A percentile compares a stretch with the other conserved stretches of the same genome.
Evolutionary conservation across 2,329 filamentous ascomycete genomes (phyloP).

Genomic region (Sclerotinia nivalis): DNA sequence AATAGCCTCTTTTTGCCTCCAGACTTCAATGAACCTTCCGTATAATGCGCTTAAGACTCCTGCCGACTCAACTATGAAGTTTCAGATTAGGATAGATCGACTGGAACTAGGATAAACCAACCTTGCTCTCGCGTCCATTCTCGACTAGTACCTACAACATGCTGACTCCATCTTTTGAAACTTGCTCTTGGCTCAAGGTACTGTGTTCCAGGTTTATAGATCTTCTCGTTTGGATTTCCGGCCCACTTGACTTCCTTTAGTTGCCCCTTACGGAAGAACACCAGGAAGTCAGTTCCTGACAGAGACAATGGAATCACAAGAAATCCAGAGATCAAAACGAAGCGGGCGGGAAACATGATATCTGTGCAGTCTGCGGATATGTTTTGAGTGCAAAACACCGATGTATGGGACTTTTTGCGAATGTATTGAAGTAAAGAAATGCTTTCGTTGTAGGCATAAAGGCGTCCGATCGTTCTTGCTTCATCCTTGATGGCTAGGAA

Average conservation of each 20-base stretch:
- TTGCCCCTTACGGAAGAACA: slow-evolving; percentile 80
- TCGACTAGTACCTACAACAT: slow-evolving; percentile 70
- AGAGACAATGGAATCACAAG: slow-evolving; percentile 81
- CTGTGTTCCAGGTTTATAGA: slow-evolving; percentile 68
- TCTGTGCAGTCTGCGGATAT: slow-evolving; percentile 77
- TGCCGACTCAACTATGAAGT: slow-evolving; percentile 69
- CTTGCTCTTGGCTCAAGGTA: slow-evolving; percentile 78
- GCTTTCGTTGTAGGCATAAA: slow-evolving; percentile 80
- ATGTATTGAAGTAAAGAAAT: slow-evolving; percentile 84
- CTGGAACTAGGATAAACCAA: background rate
- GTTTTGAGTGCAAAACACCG: slow-evolving; percentile 77
- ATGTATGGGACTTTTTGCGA: slow-evolving; percentile 70
- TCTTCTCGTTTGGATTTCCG: slow-evolving; percentile 82
- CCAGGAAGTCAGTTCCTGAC: slow-evolving; percentile 80
- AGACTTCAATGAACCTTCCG: slow-evolving; percentile 85
- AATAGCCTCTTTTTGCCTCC: slow-evolving; percentile 85
- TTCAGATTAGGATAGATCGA: background rate
- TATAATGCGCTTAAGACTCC: slow-evolving; percentile 87
- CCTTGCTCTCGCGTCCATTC: slow-evolving; percentile 84
- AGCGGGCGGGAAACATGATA: slow-evolving; percentile 75
- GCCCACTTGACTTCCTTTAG: slow-evolving; percentile 76
- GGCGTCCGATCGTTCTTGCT: slow-evolving; percentile 77
- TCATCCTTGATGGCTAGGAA: slow-evolving; percentile 81
- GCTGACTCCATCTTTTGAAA: slow-evolving; percentile 81
- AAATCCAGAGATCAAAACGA: slow-evolving; percentile 75